Conservation (phyloP, 2,329 filamentous ascomycete genomes). For the Madurella fahalii region DNA sequence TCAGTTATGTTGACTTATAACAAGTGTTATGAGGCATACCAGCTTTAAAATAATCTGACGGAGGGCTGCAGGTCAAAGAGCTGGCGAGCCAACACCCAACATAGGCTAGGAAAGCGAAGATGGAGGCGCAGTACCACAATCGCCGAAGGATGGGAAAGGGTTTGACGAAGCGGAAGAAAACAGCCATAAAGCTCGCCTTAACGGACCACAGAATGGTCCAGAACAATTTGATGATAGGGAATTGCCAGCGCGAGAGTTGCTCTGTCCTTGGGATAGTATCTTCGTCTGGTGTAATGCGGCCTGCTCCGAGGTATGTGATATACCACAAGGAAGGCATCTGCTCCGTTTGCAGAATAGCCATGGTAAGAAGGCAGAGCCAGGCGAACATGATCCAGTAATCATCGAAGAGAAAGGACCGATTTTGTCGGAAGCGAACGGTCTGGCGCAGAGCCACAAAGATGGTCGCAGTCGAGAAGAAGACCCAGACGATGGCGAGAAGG, state of each 20-base stretch:
- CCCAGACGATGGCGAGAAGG: conserved; percentile 8
- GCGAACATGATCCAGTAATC: conserved; percentile 9
- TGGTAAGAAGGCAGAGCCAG: conserved; percentile 4
- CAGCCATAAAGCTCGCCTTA: conserved; percentile 11
- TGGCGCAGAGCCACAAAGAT: conserved; percentile 3
- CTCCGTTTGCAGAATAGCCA: conserved; percentile 2
- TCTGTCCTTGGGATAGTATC: background rate
- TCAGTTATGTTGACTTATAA: background rate
- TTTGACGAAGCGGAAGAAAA: conserved; percentile 12
- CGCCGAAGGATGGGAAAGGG: conserved; percentile 9
- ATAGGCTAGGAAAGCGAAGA: conserved; percentile 2
- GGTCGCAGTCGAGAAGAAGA: conserved; percentile 5
- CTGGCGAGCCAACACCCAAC: conserved; percentile 5
- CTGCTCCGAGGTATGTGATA: conserved; percentile 1
- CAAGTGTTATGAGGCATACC: background rate
- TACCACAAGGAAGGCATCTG: conserved; percentile 7
- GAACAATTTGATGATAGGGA: conserved; percentile 15
- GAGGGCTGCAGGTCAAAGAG: conserved; percentile 4
- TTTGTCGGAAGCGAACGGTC: conserved; percentile 4
- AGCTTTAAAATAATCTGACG: conserved; percentile 1
- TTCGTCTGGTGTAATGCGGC: background rate
- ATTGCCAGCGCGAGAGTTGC: conserved; percentile 11
- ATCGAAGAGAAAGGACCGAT: conserved; percentile 1
- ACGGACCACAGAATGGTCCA: conserved; percentile 10
- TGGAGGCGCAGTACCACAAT: conserved; percentile 8